These are phyloP conservation scores for Asterella californica DNA, from an alignment of 225 moss, liverwort and hornwort genomes.

Conservation along the genomic window DNA sequence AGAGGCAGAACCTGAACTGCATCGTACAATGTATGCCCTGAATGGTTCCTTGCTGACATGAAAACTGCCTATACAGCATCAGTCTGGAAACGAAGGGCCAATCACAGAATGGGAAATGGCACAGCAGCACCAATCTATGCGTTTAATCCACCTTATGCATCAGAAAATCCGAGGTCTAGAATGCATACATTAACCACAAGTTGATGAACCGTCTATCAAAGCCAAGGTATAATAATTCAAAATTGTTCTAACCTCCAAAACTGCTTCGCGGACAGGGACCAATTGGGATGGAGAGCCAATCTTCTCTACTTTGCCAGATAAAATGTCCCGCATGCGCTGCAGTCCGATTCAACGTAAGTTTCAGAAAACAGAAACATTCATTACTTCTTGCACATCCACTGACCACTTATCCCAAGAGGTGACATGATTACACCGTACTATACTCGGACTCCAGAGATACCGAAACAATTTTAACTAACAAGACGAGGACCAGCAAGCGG, in stretches of 20 bases:
- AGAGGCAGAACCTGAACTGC: too few species aligned
- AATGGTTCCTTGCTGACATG: too few species aligned
- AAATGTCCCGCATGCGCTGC: slow-evolving; percentile 54
- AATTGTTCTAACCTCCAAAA: slow-evolving; percentile 60
- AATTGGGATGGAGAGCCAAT: slow-evolving; percentile 28
- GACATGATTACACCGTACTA: not conserved
- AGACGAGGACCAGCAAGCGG: not conserved
- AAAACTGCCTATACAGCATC: too few species aligned
- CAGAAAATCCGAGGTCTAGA: too few species aligned
- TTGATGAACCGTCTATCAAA: too few species aligned
- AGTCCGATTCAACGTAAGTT: slow-evolving; percentile 7
- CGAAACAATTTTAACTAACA: not conserved
- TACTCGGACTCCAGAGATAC: not conserved
- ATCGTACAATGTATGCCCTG: too few species aligned
- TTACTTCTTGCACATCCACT: not conserved
- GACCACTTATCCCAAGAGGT: not conserved
- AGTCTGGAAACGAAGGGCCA: too few species aligned
- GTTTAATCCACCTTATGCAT: too few species aligned
- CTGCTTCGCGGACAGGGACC: slow-evolving; percentile 73
- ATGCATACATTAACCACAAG: too few species aligned
- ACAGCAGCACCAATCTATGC: too few species aligned
- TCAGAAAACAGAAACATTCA: not conserved
- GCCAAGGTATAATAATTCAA: too few species aligned
- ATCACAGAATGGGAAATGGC: too few species aligned
- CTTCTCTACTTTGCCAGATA: slow-evolving; percentile 49